Base-by-base conservation (phyloP, 1,284 basidiomycete species). In the Marasmius fiardii region DNA sequence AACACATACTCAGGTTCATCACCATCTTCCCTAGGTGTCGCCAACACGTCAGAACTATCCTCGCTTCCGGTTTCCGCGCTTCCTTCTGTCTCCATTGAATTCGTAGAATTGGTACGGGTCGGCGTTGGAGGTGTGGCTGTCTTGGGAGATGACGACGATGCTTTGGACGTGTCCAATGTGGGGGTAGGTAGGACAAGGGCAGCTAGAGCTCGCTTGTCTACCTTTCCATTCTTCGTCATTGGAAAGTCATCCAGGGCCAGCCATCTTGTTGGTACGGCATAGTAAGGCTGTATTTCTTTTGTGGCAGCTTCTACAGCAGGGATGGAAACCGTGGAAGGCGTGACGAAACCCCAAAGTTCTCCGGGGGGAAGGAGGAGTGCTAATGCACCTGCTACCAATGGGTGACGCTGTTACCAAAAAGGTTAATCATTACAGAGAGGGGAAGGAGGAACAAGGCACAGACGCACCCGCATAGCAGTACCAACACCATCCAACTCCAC, bases 401-500 rank as follows among this genome's bases (percentile, higher is more conserved):
- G 26, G 51, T 49, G 52, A 12, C 45, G 47, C 48, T 31, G 54
- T 50, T 55, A 55, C 4, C 28, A 23, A 31, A 41, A 44, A 31
- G 34, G 7, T 20, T n/a, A n/a, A 43, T 7, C 11, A 11, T 43
- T 14, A 39, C n/a, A 12, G 12, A 34, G 23, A 7, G 16, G 41
- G 18, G 4, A 24, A 16, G 20, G 16, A 14, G 26, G 28, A 21
- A n/a, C 3, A 24, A 20, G 41, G 16, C 23, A 31, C 28, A 31
- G 28, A 52, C 51, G 21, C 51, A 71, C 70, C 57, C 64, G 56
- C 68, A 73, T 70, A 6, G 69, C 67, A 37, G 66, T 65, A 43
- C 65, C 58, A 3, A 73, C 70, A 1, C 71, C 70, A 44, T 73
- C 71, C 11, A 73, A 61, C 53, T 73, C 71, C 12, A 73, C 67